These are phyloP conservation scores for Yamadazyma dendronema DNA, from an alignment of 1,139 yeast genomes.

Conservation along the genomic window DNA sequence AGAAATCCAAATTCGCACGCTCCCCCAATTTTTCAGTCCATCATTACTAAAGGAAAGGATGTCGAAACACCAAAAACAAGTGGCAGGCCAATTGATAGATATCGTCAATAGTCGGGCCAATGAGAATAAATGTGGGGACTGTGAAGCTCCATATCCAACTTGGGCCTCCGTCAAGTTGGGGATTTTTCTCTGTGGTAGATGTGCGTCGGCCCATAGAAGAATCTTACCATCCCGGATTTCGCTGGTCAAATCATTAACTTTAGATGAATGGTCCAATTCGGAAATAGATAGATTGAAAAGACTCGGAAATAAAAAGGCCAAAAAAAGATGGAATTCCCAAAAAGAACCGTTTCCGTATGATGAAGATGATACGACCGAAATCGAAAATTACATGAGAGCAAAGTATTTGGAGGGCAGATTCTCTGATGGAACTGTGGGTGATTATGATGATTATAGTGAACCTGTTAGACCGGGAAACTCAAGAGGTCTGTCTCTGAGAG, in stretches of 20 bases:
- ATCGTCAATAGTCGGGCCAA: conserved; percentile 39
- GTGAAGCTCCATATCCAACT: conserved; percentile 62
- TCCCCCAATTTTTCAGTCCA: background rate
- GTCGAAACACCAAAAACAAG: conserved; percentile 36
- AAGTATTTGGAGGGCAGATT: conserved; percentile 50
- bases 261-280: conserved; percentile 72
- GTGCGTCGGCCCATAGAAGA: conserved; percentile 77
- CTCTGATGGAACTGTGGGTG: conserved; percentile 31
- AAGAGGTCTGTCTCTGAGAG: conserved; percentile 5
- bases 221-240: conserved; percentile 55
- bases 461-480: conserved; percentile 14
- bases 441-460: conserved; percentile 16
- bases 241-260: conserved; percentile 73
- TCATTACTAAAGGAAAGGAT: conserved; percentile 11
- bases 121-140: conserved; percentile 72
- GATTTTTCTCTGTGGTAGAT: conserved; percentile 70
- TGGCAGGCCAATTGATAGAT: conserved; percentile 44
- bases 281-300: conserved; percentile 57
- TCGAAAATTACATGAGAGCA: conserved; percentile 52
- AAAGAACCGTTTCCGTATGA: conserved; percentile 69
- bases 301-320: conserved; percentile 67
- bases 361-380: conserved; percentile 51
- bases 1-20: background rate
- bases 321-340: conserved; percentile 61
- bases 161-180: conserved; percentile 56